Evolutionary conservation across 1,139 yeast genomes (phyloP), one percentile per base, ranked within the genome.

Genomic region (Groenewaldozyma auringiensis): DNA sequence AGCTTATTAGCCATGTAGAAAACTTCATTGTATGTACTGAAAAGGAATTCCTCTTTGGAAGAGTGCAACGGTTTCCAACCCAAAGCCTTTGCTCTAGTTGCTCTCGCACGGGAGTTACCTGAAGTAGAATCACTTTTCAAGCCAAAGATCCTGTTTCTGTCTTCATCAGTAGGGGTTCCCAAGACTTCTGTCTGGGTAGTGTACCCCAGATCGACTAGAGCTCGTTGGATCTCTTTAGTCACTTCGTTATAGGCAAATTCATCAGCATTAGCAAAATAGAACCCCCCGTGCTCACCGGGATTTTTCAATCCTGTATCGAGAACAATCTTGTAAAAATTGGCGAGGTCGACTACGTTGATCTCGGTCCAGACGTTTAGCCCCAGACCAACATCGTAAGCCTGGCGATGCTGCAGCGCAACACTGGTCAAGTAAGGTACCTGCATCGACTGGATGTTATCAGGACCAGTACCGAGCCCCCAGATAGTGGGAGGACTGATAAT

Each of bases 281-380:
- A 68, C 8, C 74, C 74, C 13, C 60, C 42, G 40, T 53, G 53
- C 47, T 51, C 54, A 13, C 70, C 69, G n/a, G 63, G 62, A n/a
- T 61, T 61, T 9, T 56, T 42, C 2, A 65, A 39, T 14, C 65
- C 49, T 44, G 60, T 59, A 13, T 50, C 37, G 34, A 67, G 48
- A 9, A 66, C 43, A 21, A 67, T 48, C 8, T 49, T 42, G 53
- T 67, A 70, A 41, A 69, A 56, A 2, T 56, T 56, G 4, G 71
- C 73, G 46, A 70, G 55, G 49, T 70, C 73, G 21, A 60, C 51
- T 40, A 70, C 63, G 50, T 70, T 68, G 34, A 70, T 56, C 43
- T 66, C 70, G 43, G 61, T 61, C 74, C 74, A 70, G 38, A 59
- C 53, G 50, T 63, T 65, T 17, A 61, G 50, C 3, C 74, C 73